Evolutionary conservation across 805 yeast genomes (phyloP).

Genomic region (Candida xiaguanensis): DNA sequence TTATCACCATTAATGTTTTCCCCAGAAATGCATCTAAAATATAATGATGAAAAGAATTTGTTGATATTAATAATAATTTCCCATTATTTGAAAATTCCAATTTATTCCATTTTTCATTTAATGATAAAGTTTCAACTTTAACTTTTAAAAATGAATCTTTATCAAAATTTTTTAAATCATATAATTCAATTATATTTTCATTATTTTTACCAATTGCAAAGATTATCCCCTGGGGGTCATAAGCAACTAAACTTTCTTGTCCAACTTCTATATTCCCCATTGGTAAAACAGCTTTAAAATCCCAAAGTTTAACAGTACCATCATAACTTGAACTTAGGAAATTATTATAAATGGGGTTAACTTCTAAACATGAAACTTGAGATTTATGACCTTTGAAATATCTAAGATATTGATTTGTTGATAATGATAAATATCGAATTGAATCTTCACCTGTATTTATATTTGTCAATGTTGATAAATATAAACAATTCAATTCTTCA

Average conservation of each 20-base stretch:
- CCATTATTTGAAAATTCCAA: slow-evolving; percentile 81
- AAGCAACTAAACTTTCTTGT: slow-evolving; percentile 56
- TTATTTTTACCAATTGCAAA: slow-evolving; percentile 56
- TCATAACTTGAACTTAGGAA: slow-evolving; percentile 71
- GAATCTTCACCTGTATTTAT: slow-evolving; percentile 55
- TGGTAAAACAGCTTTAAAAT: slow-evolving; percentile 61
- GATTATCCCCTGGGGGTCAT: slow-evolving; percentile 82
- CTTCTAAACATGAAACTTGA: slow-evolving; percentile 67
- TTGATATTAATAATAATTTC: slow-evolving; percentile 55
- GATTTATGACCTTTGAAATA: slow-evolving; percentile 87
- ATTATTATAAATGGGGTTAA: slow-evolving; percentile 64
- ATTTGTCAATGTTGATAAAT: slow-evolving; percentile 64
- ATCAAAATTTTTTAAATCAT: slow-evolving; percentile 57
- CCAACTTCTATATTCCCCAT: slow-evolving; percentile 56
- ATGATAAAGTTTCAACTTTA: slow-evolving; percentile 15
- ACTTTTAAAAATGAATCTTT: slow-evolving; percentile 48
- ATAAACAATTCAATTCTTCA: slow-evolving; percentile 64
- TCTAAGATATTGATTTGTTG: slow-evolving; percentile 74
- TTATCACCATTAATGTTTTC: slow-evolving; percentile 31
- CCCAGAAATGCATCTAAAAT: slow-evolving; percentile 73
- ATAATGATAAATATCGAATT: slow-evolving; percentile 70
- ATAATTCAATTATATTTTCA: slow-evolving; percentile 41
- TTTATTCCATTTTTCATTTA: slow-evolving; percentile 51
- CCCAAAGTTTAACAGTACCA: slow-evolving; percentile 85
- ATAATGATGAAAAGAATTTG: slow-evolving; percentile 51